Conservation (phyloP, 441 rosid species). For the Eutrema salsugineum region DNA sequence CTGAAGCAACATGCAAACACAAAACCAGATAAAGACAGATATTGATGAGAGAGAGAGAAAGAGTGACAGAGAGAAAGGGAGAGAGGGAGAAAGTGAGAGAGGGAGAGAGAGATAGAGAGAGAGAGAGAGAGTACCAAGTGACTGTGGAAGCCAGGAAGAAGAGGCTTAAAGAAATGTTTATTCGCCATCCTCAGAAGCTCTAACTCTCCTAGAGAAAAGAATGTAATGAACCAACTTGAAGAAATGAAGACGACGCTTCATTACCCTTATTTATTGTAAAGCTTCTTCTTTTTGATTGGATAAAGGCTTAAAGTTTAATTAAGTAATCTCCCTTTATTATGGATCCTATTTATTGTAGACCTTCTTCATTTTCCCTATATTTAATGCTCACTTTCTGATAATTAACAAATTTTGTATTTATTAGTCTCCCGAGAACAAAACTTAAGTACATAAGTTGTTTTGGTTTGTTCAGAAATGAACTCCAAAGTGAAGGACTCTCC, state of each 20-base stretch:
- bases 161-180: constrained; percentile 23
- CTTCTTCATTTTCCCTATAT: too few relatives aligned
- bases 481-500: constrained; percentile 1
- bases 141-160: constrained; percentile 21
- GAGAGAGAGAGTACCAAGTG: constrained; percentile 14
- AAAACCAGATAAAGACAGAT: too few relatives aligned
- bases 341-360: too few relatives aligned
- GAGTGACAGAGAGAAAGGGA: not conserved
- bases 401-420: not conserved
- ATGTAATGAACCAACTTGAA: not conserved
- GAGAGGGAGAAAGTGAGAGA: not conserved
- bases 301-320: too few relatives aligned
- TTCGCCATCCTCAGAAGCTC: not conserved
- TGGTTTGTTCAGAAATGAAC: not conserved
- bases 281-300: too few relatives aligned
- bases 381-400: too few relatives aligned
- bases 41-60: not conserved
- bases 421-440: not conserved
- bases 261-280: too few relatives aligned
- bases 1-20: constrained; percentile 23
- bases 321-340: too few relatives aligned
- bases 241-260: not conserved
- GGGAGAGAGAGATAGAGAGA: not conserved
- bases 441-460: not conserved
- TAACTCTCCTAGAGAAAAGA: not conserved